Evolutionary conservation across 768 basidiomycete species (phyloP).

Genomic region (Russula abietina): DNA sequence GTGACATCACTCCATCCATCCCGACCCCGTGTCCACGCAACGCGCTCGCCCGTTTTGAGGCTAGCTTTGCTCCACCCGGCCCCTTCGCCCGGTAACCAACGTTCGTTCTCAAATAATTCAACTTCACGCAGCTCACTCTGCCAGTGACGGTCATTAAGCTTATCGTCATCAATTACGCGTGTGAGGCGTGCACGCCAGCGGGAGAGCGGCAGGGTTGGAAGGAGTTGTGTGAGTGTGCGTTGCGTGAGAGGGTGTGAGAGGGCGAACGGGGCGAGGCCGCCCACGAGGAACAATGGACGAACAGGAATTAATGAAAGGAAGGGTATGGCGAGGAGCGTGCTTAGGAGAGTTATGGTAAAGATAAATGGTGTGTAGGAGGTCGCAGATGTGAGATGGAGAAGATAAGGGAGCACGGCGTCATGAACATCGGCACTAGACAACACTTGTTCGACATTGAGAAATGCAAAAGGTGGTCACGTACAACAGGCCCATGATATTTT

Average conservation of each 20-base stretch:
- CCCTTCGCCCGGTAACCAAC: conserved; percentile 36
- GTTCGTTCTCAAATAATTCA: conserved; percentile 78
- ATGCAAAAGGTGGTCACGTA: conserved; percentile 37
- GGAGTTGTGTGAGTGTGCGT: conserved; percentile 31
- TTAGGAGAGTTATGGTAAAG: conserved; percentile 42
- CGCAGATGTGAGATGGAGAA: conserved; percentile 45
- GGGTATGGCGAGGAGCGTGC: conserved; percentile 41
- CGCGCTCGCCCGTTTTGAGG: conserved; percentile 42
- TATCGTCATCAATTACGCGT: conserved; percentile 55
- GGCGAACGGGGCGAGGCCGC: conserved; percentile 48
- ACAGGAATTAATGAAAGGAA: conserved; percentile 34
- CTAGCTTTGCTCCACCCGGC: conserved; percentile 37
- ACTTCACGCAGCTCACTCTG: conserved; percentile 57
- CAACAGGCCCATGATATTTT: conserved; percentile 85
- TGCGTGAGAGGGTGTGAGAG: conserved; percentile 45
- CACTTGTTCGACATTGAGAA: not conserved
- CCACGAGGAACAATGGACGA: conserved; percentile 42
- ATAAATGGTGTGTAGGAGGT: conserved; percentile 51
- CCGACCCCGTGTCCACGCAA: conserved; percentile 62
- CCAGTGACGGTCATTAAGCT: conserved; percentile 60
- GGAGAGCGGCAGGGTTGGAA: conserved; percentile 24
- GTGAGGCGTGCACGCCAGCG: conserved; percentile 26
- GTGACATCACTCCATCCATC: conserved; percentile 65
- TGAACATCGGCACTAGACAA: conserved; percentile 54
- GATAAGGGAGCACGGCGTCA: conserved; percentile 46